Evolutionary conservation across 78 protist species (phyloP).

Genomic region (Bigelowiella natans): DNA sequence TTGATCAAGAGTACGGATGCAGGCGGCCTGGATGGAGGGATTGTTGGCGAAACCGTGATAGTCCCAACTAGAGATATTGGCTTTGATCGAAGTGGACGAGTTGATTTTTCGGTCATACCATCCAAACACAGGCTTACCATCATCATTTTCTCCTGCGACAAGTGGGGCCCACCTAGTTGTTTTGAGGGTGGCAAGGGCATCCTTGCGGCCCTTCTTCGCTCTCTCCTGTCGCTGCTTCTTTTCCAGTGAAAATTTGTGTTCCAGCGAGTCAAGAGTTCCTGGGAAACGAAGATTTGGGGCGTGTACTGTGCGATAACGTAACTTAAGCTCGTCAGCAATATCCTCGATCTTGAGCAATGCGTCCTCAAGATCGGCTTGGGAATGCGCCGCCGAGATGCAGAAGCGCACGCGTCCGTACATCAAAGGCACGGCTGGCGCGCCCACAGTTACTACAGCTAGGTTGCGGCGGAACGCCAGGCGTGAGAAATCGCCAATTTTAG

Average conservation of each 20-base stretch:
- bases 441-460: slow-evolving; percentile 92
- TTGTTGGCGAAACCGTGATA: background rate
- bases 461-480: background rate
- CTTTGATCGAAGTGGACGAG: background rate
- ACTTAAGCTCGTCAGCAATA: background rate
- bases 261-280: background rate
- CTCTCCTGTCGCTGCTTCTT: background rate
- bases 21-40: background rate
- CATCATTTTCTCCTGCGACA: background rate
- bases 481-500: slow-evolving; percentile 56
- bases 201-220: background rate
- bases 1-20: slow-evolving; percentile 25
- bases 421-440: slow-evolving; percentile 94
- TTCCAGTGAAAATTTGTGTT: background rate
- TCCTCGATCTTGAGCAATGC: slow-evolving; percentile 52
- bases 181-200: background rate
- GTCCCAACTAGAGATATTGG: background rate
- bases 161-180: background rate
- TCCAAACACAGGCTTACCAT: background rate
- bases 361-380: slow-evolving; percentile 60
- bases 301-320: background rate
- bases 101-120: background rate
- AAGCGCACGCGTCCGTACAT: slow-evolving; percentile 79
- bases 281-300: background rate
- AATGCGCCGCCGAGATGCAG: slow-evolving; percentile 88